Evolutionary conservation across 176 grass and related monocot genomes (phyloP).

Genomic region (Leersia perrieri): DNA sequence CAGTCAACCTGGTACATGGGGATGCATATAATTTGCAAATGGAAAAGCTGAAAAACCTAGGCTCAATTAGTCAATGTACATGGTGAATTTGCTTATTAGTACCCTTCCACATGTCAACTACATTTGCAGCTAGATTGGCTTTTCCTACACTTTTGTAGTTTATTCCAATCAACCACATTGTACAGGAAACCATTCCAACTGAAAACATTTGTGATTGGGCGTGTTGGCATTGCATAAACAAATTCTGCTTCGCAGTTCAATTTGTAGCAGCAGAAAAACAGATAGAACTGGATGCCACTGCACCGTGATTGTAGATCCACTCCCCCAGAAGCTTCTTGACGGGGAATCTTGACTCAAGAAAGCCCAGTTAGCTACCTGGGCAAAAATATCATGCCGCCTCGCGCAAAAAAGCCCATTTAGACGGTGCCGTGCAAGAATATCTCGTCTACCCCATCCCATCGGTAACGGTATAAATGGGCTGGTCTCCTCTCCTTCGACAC

Average conservation of each 20-base stretch:
- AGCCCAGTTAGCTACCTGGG: too few relatives aligned
- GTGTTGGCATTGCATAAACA: neutral
- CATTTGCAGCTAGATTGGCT: neutral
- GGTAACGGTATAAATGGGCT: too few relatives aligned
- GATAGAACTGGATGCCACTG: neutral
- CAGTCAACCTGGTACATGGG: neutral
- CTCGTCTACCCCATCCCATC: too few relatives aligned
- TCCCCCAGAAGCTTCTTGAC: conserved; percentile 75
- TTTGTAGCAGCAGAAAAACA: neutral
- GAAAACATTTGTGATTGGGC: neutral
- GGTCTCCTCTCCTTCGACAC: too few relatives aligned
- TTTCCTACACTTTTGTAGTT: neutral
- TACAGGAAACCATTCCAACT: neutral
- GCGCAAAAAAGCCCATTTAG: too few relatives aligned
- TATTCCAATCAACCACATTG: neutral
- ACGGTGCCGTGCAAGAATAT: too few relatives aligned
- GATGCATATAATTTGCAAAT: conserved; percentile 14
- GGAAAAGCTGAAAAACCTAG: neutral
- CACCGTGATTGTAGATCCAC: conserved; percentile 66
- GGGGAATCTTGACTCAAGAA: too few relatives aligned
- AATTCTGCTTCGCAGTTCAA: neutral
- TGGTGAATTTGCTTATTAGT: neutral
- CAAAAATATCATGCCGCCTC: too few relatives aligned
- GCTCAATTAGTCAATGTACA: neutral
- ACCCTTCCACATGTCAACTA: neutral